phyloP scores from a whole-genome alignment of 495 filamentous ascomycete species.

The Annulohypoxylon nitens region DNA sequence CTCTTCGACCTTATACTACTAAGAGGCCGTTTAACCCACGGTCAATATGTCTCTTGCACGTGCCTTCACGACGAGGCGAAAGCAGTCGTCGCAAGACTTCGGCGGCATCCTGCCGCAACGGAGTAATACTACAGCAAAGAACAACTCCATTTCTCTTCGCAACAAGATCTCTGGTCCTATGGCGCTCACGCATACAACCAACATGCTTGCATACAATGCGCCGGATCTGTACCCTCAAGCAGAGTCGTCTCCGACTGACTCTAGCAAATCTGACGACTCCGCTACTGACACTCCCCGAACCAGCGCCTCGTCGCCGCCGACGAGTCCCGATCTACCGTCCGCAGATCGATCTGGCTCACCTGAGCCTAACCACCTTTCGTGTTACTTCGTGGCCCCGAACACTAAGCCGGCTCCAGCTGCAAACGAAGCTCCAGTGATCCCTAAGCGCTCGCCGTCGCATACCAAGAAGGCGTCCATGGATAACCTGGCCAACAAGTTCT shows the following conservation, averaged over 20 bases:
- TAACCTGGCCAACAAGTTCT: slow-evolving; percentile 71
- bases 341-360: slow-evolving; percentile 68
- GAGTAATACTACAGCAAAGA: slow-evolving; percentile 60
- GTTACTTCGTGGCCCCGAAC: slow-evolving; percentile 76
- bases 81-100: slow-evolving; percentile 56
- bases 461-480: slow-evolving; percentile 75
- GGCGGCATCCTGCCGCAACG: slow-evolving; percentile 57
- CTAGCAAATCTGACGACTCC: slow-evolving; percentile 67
- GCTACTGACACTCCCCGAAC: slow-evolving; percentile 71
- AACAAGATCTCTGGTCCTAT: slow-evolving; percentile 88
- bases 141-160: slow-evolving; percentile 56
- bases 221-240: slow-evolving; percentile 75
- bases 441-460: slow-evolving; percentile 82
- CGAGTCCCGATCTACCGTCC: slow-evolving; percentile 81
- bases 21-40: slow-evolving; percentile 8
- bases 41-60: slow-evolving; percentile 70
- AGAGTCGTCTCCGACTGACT: slow-evolving; percentile 67
- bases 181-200: slow-evolving; percentile 91
- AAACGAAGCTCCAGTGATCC: slow-evolving; percentile 72
- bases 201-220: slow-evolving; percentile 94
- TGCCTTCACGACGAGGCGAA: slow-evolving; percentile 73
- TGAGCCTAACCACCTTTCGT: slow-evolving; percentile 82
- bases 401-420: slow-evolving; percentile 53
- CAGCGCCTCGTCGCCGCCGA: slow-evolving; percentile 69
- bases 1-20: slow-evolving; percentile 11